Conservation (phyloP, 2,329 filamentous ascomycete species). For the Furcasterigmium sp. region DNA sequence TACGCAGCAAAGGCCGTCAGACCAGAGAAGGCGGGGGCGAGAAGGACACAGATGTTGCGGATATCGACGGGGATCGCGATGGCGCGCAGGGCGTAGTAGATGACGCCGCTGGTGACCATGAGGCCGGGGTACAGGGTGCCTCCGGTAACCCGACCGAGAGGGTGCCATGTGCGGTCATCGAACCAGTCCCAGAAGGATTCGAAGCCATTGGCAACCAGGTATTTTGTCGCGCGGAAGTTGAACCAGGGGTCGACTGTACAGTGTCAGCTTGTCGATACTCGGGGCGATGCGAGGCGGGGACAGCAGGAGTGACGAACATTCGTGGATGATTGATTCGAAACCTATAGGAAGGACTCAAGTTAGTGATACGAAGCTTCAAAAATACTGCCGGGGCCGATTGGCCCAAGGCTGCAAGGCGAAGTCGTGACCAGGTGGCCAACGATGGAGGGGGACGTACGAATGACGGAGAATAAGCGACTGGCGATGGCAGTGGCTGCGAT, state of each 20-base stretch:
- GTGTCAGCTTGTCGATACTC: constrained; percentile 16
- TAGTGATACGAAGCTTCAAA: constrained; percentile 16
- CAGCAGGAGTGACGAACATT: constrained; percentile 64
- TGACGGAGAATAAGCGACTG: constrained; percentile 95
- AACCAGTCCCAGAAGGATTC: constrained; percentile 99
- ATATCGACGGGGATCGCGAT: constrained; percentile 94
- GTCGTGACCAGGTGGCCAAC: no score
- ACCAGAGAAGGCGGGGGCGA: constrained; percentile 91
- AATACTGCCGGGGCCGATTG: not conserved
- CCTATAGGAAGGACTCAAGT: constrained; percentile 42
- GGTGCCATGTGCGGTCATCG: constrained; percentile 99
- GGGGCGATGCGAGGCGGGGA: constrained; percentile 1
- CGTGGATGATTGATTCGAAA: constrained; percentile 99
- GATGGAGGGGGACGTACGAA: constrained; percentile 59
- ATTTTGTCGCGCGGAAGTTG: constrained; percentile 98
- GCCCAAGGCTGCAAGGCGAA: not conserved
- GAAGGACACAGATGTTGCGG: constrained; percentile 95
- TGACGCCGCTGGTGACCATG: constrained; percentile 97
- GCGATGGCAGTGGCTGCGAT: constrained; percentile 90
- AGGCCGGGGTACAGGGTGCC: constrained; percentile 97
- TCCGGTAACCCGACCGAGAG: constrained; percentile 94
- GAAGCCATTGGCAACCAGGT: constrained; percentile 93
- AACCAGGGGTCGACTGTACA: constrained; percentile 95
- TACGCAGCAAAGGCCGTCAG: constrained; percentile 91
- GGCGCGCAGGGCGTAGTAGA: constrained; percentile 89